These are phyloP conservation scores for Cladorrhinum sp. DNA, from an alignment of 2,329 filamentous ascomycete genomes.

Conservation along the genomic window DNA sequence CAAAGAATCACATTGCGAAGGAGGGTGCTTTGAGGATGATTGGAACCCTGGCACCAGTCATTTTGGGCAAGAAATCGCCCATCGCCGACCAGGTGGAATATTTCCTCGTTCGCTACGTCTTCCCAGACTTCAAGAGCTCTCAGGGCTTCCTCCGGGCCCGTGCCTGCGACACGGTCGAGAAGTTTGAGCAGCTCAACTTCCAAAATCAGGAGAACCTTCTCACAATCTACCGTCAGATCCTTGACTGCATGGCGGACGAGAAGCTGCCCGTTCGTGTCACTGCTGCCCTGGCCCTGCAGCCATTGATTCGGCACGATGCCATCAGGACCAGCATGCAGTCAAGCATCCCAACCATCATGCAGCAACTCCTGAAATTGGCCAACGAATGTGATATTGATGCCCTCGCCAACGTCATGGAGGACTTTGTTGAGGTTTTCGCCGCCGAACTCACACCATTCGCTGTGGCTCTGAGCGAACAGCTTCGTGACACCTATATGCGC, in stretches of 20 bases:
- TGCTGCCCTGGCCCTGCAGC: slow-evolving; percentile 88
- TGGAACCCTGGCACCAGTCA: slow-evolving; percentile 87
- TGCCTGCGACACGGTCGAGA: slow-evolving; percentile 95
- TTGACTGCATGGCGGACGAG: slow-evolving; percentile 95
- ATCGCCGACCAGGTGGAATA: slow-evolving; percentile 98
- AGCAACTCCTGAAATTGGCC: slow-evolving; percentile 91
- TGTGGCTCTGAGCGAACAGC: slow-evolving; percentile 90
- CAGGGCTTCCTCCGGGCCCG: slow-evolving; percentile 91
- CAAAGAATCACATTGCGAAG: slow-evolving; percentile 93
- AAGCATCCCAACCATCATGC: slow-evolving; percentile 99
- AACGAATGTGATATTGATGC: slow-evolving; percentile 98
- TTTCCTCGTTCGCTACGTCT: slow-evolving; percentile 96
- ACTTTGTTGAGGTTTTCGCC: slow-evolving; percentile 99
- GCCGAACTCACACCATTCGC: slow-evolving; percentile 94
- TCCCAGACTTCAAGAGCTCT: slow-evolving; percentile 91
- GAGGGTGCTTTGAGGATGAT: slow-evolving; percentile 97
- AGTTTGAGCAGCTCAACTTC: slow-evolving; percentile 96
- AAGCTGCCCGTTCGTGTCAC: slow-evolving; percentile 92
- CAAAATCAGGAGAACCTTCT: slow-evolving; percentile 94
- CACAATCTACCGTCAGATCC: slow-evolving; percentile 92
- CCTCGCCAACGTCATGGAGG: slow-evolving; percentile 97
- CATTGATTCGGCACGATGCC: slow-evolving; percentile 90
- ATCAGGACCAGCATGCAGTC: slow-evolving; percentile 95
- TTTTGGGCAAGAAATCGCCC: slow-evolving; percentile 95
- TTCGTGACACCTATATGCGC: slow-evolving; percentile 91